Base-by-base conservation (phyloP, 2,329 filamentous ascomycete genomes). In the Fusarium tjaetaba region DNA sequence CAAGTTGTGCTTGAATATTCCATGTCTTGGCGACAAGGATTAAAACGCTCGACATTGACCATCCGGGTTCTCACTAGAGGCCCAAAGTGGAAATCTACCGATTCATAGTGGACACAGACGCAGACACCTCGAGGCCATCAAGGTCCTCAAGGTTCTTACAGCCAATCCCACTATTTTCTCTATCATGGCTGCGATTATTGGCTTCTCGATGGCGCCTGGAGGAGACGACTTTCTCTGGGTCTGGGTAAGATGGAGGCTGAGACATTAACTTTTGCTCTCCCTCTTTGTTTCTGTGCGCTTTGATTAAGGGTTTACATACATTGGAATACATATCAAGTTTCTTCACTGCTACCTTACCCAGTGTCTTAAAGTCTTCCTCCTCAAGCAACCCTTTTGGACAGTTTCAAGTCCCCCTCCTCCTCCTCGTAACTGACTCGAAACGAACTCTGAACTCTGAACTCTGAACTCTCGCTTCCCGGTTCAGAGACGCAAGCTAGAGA, bases 131-230 rank as follows among this genome's bases (percentile, higher is more conserved):
- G 28, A 61, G 42, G 24, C 51, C 71, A 60, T 72, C 65, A 60
- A 65, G 72, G 60, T 76, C 69, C 75, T 78, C 77, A 70, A 73
- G 73, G 71, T 65, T 34, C 73, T 76, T 59, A 48, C 41, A 51
- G 67, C 69, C 39, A 66, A 68, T 38, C 65, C 69, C 70, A 72
- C 71, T 64, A 58, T 67, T 71, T 55, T 63, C 45, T 42, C 39
- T 51, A 58, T 60, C 46, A 49, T 69, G 60, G 55, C 51, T 65
- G 36, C 39, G 34, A n/a, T 49, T 57, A 65, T 52, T 48, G 61
- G 57, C 46, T 61, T 61, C 38, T 61, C 24, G 20, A 15, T 30
- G 39, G 41, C 55, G 41, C 60, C 45, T 59, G 56, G 41, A 36
- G 32, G 66, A 58, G 53, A 57, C n/a, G 57, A 62, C 49, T 49